A percentile compares a stretch with the other conserved stretches of the same genome.
Conservation (phyloP, 164 flowering plant species). For the Santalum album region DNA sequence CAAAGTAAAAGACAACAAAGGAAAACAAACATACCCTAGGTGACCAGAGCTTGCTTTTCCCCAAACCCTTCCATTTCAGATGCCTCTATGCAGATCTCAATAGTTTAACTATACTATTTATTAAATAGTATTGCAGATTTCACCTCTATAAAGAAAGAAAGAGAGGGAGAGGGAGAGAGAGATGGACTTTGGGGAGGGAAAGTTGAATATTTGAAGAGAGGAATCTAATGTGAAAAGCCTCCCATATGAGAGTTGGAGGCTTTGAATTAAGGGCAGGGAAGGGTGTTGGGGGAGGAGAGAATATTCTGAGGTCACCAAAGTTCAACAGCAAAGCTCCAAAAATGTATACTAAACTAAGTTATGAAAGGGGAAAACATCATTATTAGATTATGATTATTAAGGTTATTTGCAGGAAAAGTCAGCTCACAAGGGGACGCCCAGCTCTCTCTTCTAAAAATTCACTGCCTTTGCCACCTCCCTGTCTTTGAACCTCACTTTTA, state of each 20-base stretch:
- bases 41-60: too few species aligned
- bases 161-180: not conserved
- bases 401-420: conserved; percentile 49
- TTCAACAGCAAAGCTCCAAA: conserved; percentile 71
- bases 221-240: conserved; percentile 8
- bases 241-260: conserved; percentile 46
- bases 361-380: conserved; percentile 49
- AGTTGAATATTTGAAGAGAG: not conserved
- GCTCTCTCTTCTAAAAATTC: conserved; percentile 76
- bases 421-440: conserved; percentile 85
- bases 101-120: too few species aligned
- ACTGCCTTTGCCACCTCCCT: conserved; percentile 69
- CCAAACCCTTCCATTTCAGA: not conserved
- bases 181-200: not conserved
- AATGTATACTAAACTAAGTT: conserved; percentile 26
- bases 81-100: too few species aligned
- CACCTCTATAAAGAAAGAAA: too few species aligned
- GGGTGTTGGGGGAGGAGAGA: conserved; percentile 48
- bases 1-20: too few species aligned
- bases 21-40: too few species aligned
- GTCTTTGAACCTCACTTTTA: conserved; percentile 32
- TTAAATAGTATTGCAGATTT: too few species aligned
- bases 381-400: conserved; percentile 82
- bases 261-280: conserved; percentile 7
- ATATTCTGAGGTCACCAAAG: conserved; percentile 63